A percentile compares a stretch with the other conserved stretches of the same genome.
phyloP scores from a whole-genome alignment of 169 alveolate species.

The Cryptosporidium felis region DNA sequence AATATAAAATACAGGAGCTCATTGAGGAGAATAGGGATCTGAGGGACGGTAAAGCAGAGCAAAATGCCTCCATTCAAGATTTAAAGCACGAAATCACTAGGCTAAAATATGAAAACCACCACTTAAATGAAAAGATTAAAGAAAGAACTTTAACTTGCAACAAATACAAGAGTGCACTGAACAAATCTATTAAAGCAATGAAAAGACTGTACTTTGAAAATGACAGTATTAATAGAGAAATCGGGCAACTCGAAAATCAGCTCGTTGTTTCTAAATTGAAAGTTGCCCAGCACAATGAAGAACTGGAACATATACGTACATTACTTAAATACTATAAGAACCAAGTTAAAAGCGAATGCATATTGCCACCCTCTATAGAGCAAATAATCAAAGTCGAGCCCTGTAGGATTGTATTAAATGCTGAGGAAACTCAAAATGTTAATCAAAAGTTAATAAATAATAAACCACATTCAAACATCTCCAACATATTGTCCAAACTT shows the following conservation, averaged over 20 bases:
- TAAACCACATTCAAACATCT: neutral
- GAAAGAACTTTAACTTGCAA: conserved; percentile 7
- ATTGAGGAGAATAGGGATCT: neutral
- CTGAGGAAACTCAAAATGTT: neutral
- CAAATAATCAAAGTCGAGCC: conserved; percentile 67
- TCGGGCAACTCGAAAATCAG: conserved; percentile 40
- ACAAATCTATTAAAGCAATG: conserved; percentile 59
- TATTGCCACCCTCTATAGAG: conserved; percentile 63
- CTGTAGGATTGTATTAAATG: conserved; percentile 19
- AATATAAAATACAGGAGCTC: conserved; percentile 10
- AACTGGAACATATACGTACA: conserved; percentile 62
- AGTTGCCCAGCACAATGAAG: conserved; percentile 71
- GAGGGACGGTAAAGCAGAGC: neutral
- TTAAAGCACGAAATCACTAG: conserved; percentile 24
- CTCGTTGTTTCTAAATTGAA: conserved; percentile 52
- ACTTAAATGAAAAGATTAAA: conserved; percentile 28
- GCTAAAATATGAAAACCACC: conserved; percentile 9
- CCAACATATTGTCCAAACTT: conserved; percentile 18
- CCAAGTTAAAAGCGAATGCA: conserved; percentile 55
- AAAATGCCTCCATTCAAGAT: neutral
- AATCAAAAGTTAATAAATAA: neutral
- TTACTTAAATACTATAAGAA: conserved; percentile 39
- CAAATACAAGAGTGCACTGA: conserved; percentile 23
- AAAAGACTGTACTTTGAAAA: conserved; percentile 43
- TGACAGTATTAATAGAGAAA: conserved; percentile 20